Conservation (phyloP, 495 filamentous ascomycete genomes). For the Aspergillus nidulans region DNA sequence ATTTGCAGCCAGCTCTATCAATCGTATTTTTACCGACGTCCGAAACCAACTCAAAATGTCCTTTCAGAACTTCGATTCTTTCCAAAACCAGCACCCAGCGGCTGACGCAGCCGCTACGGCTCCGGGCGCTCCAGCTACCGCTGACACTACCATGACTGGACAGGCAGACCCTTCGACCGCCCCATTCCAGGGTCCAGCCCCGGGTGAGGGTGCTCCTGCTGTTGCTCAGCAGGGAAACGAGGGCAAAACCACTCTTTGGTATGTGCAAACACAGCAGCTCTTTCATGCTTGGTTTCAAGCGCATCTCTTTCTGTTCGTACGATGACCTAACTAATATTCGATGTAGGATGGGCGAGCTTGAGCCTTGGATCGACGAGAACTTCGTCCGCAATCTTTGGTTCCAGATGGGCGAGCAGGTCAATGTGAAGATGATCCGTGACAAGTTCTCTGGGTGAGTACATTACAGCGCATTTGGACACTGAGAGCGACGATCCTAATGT, state of each 20-base stretch:
- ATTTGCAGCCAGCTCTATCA: constrained; percentile 15
- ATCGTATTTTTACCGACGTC: constrained; percentile 22
- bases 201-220: constrained; percentile 48
- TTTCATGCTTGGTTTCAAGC: no score
- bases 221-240: constrained; percentile 56
- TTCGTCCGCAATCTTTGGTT: constrained; percentile 94
- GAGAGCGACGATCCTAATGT: constrained; percentile 40
- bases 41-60: constrained; percentile 42
- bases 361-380: constrained; percentile 98
- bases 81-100: constrained; percentile 50
- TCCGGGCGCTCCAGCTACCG: constrained; percentile 48
- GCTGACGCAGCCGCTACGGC: constrained; percentile 51
- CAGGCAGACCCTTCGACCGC: constrained; percentile 53
- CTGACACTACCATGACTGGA: constrained; percentile 48
- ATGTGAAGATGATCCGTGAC: constrained; percentile 99
- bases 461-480: background rate
- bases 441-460: constrained; percentile 92
- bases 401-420: constrained; percentile 86
- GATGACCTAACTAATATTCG: background rate
- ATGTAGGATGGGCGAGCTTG: constrained; percentile 96
- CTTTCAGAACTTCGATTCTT: constrained; percentile 57
- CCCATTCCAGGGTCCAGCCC: constrained; percentile 50
- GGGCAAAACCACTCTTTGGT: constrained; percentile 81
- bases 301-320: background rate
- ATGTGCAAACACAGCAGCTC: constrained; percentile 34